These are phyloP conservation scores for Auriscalpium vulgare DNA, from an alignment of 768 basidiomycete genomes.

Conservation along the genomic window DNA sequence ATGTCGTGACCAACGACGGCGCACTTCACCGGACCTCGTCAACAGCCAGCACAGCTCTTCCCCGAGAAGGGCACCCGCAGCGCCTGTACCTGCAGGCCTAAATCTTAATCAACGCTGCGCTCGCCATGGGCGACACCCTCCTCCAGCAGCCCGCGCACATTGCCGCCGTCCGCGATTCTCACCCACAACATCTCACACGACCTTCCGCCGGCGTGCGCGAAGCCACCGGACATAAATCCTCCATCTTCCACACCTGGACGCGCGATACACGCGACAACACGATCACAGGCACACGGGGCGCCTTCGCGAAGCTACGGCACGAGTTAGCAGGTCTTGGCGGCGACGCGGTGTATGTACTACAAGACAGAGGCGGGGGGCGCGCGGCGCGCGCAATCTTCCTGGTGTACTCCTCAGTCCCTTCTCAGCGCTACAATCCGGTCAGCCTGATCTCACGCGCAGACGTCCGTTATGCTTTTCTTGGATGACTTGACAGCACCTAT, in stretches of 20 bases:
- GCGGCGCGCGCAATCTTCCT: conserved; percentile 47
- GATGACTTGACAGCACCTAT: conserved; percentile 46
- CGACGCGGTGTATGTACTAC: conserved; percentile 64
- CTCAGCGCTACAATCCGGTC: background rate
- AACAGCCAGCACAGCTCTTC: no score
- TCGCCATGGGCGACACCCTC: conserved; percentile 34
- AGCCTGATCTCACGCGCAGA: background rate
- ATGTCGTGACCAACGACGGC: no score
- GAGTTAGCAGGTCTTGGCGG: conserved; percentile 80
- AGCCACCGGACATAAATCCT: conserved; percentile 77
- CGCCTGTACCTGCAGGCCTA: no score
- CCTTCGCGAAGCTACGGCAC: conserved; percentile 52
- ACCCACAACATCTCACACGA: background rate
- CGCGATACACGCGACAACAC: conserved; percentile 71
- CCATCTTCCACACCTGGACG: conserved; percentile 69
- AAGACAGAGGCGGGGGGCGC: conserved; percentile 62
- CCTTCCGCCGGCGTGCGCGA: conserved; percentile 67
- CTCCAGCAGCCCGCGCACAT: conserved; percentile 60
- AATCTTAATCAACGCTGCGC: no score
- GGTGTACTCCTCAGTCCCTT: conserved; percentile 51
- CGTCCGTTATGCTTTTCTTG: background rate
- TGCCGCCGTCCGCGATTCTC: conserved; percentile 50
- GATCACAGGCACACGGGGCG: conserved; percentile 54
- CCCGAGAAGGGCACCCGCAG: no score
- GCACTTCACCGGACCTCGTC: no score